Base-by-base conservation (phyloP, 2,329 filamentous ascomycete genomes). In the Monosporascus sp. region DNA sequence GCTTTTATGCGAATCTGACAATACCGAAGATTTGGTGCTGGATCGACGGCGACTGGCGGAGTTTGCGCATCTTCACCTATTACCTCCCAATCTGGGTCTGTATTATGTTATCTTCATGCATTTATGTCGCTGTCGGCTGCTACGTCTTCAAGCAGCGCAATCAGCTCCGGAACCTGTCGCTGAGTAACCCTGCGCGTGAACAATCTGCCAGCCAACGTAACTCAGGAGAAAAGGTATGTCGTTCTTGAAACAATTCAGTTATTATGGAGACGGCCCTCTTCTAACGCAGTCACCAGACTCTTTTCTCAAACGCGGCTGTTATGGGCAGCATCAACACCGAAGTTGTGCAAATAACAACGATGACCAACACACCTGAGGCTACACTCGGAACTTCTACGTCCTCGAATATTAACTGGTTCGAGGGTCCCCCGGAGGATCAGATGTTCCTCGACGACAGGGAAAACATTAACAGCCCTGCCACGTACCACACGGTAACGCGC, bases 81-180 rank as follows among this genome's bases (percentile, higher is more conserved):
- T 84, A 84, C 62, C 72, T 84, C 56, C 77, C 82, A 3, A 80
- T 84, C 47, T 84, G 81, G 81, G 71, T 79, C 11, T 84, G 81
- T 63, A 83, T 82, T 50, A 65, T 75, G 46, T 68, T 81, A 14
- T 83, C 81, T 0, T 67, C 77, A 17, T 52, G 79, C 48, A 81
- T 83, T 52, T 84, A 84, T 57, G 67, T 78, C 20, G 68, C 80
- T 31, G 80, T 84, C 44, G 81, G 81, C 22, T 83, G 78, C 59
- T 77, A 82, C 49, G 81, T 84, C 22, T 84, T 84, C 59, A 79
- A 76, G 52, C 77, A 80, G 48, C 71, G 81, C 8, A 83, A 84
- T 38, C 64, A 67, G 47, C 61, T 68, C 14, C 64, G 65, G 42
- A 83, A 83, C 63, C 65, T 84, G 41, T 78, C 79, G 1, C 62